Conservation (phyloP, 2,329 filamentous ascomycete species). For the Pseudopithomyces chartarum region DNA sequence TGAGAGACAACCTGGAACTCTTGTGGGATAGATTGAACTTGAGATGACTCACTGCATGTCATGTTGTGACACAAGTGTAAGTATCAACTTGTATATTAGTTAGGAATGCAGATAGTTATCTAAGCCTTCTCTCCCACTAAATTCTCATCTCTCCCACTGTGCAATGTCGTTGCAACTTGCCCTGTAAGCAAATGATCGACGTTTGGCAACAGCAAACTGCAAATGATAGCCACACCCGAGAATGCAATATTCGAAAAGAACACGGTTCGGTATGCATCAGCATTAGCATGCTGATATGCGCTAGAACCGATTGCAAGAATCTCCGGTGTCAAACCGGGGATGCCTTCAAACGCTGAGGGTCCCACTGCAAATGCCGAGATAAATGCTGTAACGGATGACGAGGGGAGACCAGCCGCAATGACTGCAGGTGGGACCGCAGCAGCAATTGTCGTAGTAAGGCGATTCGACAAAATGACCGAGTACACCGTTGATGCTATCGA, state of each 20-base stretch:
- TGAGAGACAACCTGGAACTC: no score
- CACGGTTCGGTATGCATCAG: slow-evolving; percentile 42
- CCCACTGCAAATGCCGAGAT: slow-evolving; percentile 30
- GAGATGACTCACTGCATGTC: no score
- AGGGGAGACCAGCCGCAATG: slow-evolving; percentile 40
- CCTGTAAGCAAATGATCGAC: slow-evolving; percentile 41
- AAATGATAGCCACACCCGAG: slow-evolving; percentile 37
- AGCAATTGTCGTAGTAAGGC: slow-evolving; percentile 37
- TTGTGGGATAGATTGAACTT: no score
- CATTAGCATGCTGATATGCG: slow-evolving; percentile 43
- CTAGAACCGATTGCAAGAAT: slow-evolving; percentile 35
- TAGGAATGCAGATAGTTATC: no score
- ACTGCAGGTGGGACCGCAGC: slow-evolving; percentile 39
- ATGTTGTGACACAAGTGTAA: no score
- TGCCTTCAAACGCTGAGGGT: slow-evolving; percentile 29
- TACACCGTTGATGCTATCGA: slow-evolving; percentile 44
- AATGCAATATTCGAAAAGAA: slow-evolving; percentile 46
- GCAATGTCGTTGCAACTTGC: slow-evolving; percentile 42
- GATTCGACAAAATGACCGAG: slow-evolving; percentile 41
- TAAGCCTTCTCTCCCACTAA: slow-evolving; percentile 7
- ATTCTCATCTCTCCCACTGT: slow-evolving; percentile 17
- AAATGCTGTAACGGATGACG: slow-evolving; percentile 35
- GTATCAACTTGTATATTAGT: no score
- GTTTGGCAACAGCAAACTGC: slow-evolving; percentile 39
- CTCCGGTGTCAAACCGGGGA: slow-evolving; percentile 37